phyloP scores from a whole-genome alignment of 2,329 filamentous ascomycete genomes.

The Hymenoscyphus infarciens region DNA sequence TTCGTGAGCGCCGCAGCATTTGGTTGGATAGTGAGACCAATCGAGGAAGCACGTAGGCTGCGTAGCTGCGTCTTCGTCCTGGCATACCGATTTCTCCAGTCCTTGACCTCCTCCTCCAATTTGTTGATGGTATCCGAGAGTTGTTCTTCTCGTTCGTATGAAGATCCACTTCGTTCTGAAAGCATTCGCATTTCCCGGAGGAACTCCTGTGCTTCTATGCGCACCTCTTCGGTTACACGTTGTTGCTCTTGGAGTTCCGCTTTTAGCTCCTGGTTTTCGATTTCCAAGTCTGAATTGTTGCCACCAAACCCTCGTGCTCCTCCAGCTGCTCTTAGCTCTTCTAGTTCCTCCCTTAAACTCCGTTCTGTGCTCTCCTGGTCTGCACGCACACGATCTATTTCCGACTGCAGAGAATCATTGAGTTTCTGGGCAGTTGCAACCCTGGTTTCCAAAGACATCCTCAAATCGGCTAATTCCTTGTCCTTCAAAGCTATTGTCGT shows the following conservation, averaged over 20 bases:
- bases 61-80: conserved; percentile 84
- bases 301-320: conserved; percentile 31
- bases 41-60: conserved; percentile 74
- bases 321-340: conserved; percentile 44
- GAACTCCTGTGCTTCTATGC: conserved; percentile 77
- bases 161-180: conserved; percentile 73
- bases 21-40: conserved; percentile 65
- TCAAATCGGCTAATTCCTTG: conserved; percentile 66
- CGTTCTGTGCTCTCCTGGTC: conserved; percentile 63
- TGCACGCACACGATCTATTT: conserved; percentile 69
- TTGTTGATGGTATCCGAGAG: conserved; percentile 70
- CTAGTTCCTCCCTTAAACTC: conserved; percentile 61
- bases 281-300: conserved; percentile 50
- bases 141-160: conserved; percentile 77
- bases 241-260: conserved; percentile 68
- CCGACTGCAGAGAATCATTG: conserved; percentile 75
- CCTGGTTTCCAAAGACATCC: conserved; percentile 66
- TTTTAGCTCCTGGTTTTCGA: conserved; percentile 67
- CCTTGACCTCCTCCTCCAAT: conserved; percentile 77
- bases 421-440: conserved; percentile 69
- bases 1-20: conserved; percentile 66
- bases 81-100: conserved; percentile 89
- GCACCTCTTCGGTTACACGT: conserved; percentile 80
- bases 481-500: conserved; percentile 58
- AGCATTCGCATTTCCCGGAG: conserved; percentile 85